Conservation (phyloP, 2,329 filamentous ascomycete genomes). For the Aspergillus sp. region DNA sequence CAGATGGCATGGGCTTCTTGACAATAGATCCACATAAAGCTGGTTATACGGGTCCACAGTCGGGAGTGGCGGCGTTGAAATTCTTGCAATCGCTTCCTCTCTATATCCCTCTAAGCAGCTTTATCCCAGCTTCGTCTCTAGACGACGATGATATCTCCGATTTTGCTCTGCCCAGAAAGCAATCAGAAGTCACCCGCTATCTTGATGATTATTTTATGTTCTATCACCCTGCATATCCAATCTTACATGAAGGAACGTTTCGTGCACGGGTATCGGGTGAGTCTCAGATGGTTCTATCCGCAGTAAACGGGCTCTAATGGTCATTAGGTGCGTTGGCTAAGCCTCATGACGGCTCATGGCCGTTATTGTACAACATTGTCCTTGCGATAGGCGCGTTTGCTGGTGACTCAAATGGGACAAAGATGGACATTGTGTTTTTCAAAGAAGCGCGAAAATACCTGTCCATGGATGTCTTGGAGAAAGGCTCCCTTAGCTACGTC, state of each 20-base stretch:
- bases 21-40: conserved; percentile 20
- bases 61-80: conserved; percentile 18
- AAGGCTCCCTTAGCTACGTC: conserved; percentile 21
- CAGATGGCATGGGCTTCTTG: conserved; percentile 20
- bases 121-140: conserved; percentile 17
- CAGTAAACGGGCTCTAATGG: not conserved
- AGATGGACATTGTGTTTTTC: conserved; percentile 16
- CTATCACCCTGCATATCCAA: conserved; percentile 20
- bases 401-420: conserved; percentile 19
- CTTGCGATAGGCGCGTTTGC: conserved; percentile 21
- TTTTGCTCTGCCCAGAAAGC: not conserved
- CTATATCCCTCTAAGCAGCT: conserved; percentile 17
- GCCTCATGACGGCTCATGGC: conserved; percentile 20
- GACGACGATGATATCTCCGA: conserved; percentile 15
- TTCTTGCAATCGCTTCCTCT: conserved; percentile 20
- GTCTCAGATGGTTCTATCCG: not conserved
- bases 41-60: conserved; percentile 21
- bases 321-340: conserved; percentile 16
- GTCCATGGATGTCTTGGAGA: conserved; percentile 21
- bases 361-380: conserved; percentile 18
- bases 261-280: conserved; percentile 18
- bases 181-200: conserved; percentile 7
- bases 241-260: conserved; percentile 20
- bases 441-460: conserved; percentile 20
- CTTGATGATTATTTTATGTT: conserved; percentile 21